Evolutionary conservation across 2,329 filamentous ascomycete genomes (phyloP).

Genomic region (Thielaviopsis euricoi): DNA sequence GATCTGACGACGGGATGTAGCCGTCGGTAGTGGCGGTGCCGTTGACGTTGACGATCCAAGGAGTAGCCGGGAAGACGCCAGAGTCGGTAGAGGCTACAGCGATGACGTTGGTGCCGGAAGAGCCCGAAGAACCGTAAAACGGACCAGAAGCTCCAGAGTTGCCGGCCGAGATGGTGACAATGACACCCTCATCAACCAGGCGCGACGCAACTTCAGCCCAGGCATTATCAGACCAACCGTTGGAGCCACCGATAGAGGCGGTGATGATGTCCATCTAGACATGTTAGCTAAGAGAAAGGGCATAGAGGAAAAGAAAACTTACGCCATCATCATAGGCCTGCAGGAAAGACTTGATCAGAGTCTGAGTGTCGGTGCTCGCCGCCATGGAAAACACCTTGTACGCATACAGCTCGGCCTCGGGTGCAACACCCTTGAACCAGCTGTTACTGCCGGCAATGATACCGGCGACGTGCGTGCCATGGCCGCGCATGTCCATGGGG

Average conservation of each 20-base stretch:
- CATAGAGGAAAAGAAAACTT: slow-evolving; percentile 1
- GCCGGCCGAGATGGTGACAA: slow-evolving; percentile 32
- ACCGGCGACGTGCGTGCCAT: slow-evolving; percentile 22
- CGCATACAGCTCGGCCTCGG: slow-evolving; percentile 13
- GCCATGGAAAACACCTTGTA: slow-evolving; percentile 9
- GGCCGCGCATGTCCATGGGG: slow-evolving; percentile 14
- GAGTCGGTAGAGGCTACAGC: slow-evolving; percentile 18
- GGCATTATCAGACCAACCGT: slow-evolving; percentile 24
- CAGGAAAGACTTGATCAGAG: slow-evolving; percentile 20
- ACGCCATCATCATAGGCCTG: slow-evolving; percentile 20
- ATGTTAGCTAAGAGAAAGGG: neutral
- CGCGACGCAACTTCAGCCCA: slow-evolving; percentile 26
- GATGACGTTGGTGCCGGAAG: slow-evolving; percentile 24
- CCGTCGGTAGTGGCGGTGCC: neutral
- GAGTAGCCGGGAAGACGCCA: neutral
- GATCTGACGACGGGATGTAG: neutral
- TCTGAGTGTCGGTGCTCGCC: slow-evolving; percentile 15
- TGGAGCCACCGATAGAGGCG: slow-evolving; percentile 22
- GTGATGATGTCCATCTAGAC: slow-evolving; percentile 24
- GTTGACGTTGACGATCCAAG: neutral
- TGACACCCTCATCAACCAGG: slow-evolving; percentile 27
- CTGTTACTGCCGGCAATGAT: slow-evolving; percentile 14
- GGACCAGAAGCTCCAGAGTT: slow-evolving; percentile 32
- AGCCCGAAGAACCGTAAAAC: slow-evolving; percentile 26
- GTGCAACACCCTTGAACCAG: slow-evolving; percentile 14